Evolutionary conservation across 352 stramenopile genomes (phyloP).

Genomic region (Globisporangium lucens): DNA sequence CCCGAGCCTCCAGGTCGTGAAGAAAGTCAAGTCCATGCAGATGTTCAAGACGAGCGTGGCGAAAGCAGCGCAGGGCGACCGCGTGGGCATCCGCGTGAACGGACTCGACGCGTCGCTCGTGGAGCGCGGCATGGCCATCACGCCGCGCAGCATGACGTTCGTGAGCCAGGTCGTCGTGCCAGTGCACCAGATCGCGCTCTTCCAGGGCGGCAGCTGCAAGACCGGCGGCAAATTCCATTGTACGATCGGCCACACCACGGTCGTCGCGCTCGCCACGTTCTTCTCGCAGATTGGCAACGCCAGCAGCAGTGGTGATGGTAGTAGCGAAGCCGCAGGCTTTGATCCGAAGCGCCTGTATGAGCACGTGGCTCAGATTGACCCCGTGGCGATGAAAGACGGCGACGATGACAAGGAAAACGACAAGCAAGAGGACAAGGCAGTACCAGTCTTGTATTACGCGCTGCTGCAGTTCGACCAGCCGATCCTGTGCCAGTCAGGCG

Average conservation of each 20-base stretch:
- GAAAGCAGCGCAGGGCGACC: conserved; percentile 89
- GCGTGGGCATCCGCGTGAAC: conserved; percentile 94
- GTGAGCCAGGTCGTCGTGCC: conserved; percentile 53
- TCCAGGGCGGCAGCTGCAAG: conserved; percentile 37
- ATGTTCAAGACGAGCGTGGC: conserved; percentile 94
- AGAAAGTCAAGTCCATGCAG: conserved; percentile 98
- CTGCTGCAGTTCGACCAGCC: conserved; percentile 69
- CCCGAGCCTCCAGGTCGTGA: conserved; percentile 67
- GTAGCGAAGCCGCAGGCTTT: conserved; percentile 21
- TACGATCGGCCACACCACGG: conserved; percentile 74
- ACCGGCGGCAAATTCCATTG: conserved; percentile 71
- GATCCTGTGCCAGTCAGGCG: conserved; percentile 49
- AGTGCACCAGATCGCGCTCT: conserved; percentile 60
- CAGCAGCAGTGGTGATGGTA: neutral
- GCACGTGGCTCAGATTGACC: conserved; percentile 33
- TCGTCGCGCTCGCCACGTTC: conserved; percentile 62
- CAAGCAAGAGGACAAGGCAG: neutral
- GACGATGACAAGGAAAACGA: conserved; percentile 2
- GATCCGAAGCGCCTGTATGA: conserved; percentile 38
- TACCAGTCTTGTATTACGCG: conserved; percentile 21
- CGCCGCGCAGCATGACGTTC: conserved; percentile 45
- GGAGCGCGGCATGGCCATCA: conserved; percentile 58
- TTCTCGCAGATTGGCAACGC: conserved; percentile 32
- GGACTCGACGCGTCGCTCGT: conserved; percentile 56
- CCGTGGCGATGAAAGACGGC: conserved; percentile 11